Percentiles rank a stretch among this genome's conserved stretches.
Conservation (phyloP, 78 protist genomes). For the Emiliania huxleyi region DNA sequence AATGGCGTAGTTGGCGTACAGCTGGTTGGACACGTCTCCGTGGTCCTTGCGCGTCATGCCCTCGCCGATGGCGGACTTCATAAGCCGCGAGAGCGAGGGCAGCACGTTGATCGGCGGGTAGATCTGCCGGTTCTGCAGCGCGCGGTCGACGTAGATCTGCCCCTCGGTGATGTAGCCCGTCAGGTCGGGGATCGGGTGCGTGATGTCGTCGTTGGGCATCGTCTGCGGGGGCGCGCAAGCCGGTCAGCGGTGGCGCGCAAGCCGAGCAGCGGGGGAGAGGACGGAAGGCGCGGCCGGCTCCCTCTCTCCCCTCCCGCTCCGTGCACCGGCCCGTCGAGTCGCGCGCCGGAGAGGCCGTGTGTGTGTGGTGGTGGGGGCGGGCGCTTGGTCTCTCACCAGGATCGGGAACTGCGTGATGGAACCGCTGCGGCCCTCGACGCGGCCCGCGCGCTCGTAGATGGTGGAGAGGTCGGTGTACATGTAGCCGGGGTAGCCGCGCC, state of each 20-base stretch:
- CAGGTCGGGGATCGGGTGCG: constrained; percentile 99
- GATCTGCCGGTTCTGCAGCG: constrained; percentile 90
- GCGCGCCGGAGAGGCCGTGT: no score
- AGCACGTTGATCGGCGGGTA: constrained; percentile 99
- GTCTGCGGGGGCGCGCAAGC: no score
- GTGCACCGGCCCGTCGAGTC: no score
- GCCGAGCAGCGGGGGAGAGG: neutral
- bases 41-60: constrained; percentile 98
- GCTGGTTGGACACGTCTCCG: constrained; percentile 96
- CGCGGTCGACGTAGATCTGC: constrained; percentile 98
- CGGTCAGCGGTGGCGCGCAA: neutral
- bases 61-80: constrained; percentile 89
- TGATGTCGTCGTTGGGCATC: constrained; percentile 87
- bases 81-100: constrained; percentile 99
- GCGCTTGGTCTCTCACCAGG: no score
- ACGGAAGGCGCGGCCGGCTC: no score
- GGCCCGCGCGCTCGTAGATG: constrained; percentile 99
- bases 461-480: constrained; percentile 99
- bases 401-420: constrained; percentile 99
- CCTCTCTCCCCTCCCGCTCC: no score
- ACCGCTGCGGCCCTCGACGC: constrained; percentile 96
- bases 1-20: constrained; percentile 98
- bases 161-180: constrained; percentile 99
- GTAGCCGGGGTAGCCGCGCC: constrained; percentile 99
- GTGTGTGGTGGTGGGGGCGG: no score